Percentiles rank a stretch among this genome's conserved stretches.
phyloP scores from a whole-genome alignment of 176 grass and related monocot species.

The Lolium rigidum region DNA sequence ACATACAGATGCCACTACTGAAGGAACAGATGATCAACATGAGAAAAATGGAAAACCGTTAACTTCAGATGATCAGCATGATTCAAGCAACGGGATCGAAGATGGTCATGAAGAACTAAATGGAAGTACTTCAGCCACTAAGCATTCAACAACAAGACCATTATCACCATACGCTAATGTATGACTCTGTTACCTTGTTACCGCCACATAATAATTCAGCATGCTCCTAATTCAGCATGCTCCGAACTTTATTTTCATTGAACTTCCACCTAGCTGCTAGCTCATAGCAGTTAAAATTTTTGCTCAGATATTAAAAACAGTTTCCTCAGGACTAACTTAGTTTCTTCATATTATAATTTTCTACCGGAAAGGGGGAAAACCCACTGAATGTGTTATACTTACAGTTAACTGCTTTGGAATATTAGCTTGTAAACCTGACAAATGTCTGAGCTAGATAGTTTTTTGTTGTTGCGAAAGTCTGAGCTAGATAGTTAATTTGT shows the following conservation, averaged over 20 bases:
- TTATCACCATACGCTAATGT: constrained; percentile 75
- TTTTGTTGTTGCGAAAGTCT: neutral
- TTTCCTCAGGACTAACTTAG: neutral
- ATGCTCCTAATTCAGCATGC: neutral
- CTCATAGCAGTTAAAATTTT: neutral
- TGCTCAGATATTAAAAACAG: neutral
- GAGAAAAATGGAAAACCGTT: constrained; percentile 38
- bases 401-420: neutral
- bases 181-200: constrained; percentile 38
- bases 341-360: neutral
- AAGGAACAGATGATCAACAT: constrained; percentile 39
- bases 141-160: constrained; percentile 36
- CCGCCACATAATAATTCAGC: neutral
- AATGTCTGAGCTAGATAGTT: neutral
- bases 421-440: neutral
- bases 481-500: neutral
- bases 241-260: neutral
- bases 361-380: too few relatives aligned
- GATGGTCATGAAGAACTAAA: constrained; percentile 38
- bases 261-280: neutral
- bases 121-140: constrained; percentile 37
- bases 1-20: constrained; percentile 40
- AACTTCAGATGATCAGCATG: constrained; percentile 40
- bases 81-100: constrained; percentile 10
- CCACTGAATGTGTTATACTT: neutral